Evolutionary conservation across 805 yeast species (phyloP).

Genomic region (Wickerhamomyces pijperi): DNA sequence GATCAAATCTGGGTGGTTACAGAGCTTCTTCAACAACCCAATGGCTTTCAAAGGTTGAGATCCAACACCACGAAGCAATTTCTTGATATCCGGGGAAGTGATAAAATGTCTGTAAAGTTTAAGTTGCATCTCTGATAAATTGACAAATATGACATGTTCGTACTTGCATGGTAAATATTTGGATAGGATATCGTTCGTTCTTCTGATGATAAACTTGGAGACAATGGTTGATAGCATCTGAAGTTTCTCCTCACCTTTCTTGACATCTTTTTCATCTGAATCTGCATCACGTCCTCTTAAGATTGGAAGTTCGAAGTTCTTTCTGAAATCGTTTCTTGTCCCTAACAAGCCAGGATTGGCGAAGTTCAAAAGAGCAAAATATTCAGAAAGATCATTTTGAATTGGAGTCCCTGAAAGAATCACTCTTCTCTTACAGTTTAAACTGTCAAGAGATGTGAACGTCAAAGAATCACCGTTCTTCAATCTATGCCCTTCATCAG

Average conservation of each 20-base stretch:
- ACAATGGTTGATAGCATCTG: constrained; percentile 65
- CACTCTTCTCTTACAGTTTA: constrained; percentile 80
- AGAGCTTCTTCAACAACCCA: constrained; percentile 76
- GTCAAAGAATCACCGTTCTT: constrained; percentile 89
- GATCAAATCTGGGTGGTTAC: constrained; percentile 87
- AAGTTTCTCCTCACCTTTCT: constrained; percentile 57
- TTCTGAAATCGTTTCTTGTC: constrained; percentile 70
- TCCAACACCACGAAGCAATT: constrained; percentile 52
- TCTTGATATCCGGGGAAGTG: constrained; percentile 66
- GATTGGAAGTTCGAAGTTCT: constrained; percentile 72
- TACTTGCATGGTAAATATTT: constrained; percentile 92
- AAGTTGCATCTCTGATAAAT: constrained; percentile 67
- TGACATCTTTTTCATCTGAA: constrained; percentile 71
- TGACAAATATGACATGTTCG: constrained; percentile 93
- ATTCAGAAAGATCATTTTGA: constrained; percentile 90
- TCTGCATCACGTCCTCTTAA: constrained; percentile 81
- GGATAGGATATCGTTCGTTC: constrained; percentile 90
- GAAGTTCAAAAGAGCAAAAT: constrained; percentile 79
- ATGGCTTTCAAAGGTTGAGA: constrained; percentile 87
- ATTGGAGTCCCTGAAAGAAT: constrained; percentile 95
- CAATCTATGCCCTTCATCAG: constrained; percentile 78
- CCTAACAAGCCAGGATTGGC: constrained; percentile 94
- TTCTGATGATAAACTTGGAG: constrained; percentile 80
- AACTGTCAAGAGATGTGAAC: constrained; percentile 73
- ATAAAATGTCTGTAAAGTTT: constrained; percentile 62